These are phyloP conservation scores for Calonectria pauciramosa DNA, from an alignment of 2,329 filamentous ascomycete genomes.

Conservation along the genomic window DNA sequence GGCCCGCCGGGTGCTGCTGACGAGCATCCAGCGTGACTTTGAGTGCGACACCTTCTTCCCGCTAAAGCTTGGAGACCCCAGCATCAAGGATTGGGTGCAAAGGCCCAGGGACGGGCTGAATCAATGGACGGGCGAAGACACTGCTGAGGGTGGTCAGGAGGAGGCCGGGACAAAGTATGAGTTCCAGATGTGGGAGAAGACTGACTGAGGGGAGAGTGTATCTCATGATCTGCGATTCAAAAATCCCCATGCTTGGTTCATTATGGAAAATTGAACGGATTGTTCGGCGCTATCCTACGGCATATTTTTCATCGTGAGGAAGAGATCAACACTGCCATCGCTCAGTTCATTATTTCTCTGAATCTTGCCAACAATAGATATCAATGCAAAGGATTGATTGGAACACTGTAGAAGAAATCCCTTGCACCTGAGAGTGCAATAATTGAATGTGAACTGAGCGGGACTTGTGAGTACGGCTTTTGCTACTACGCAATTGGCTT, in stretches of 20 bases:
- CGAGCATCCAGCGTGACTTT: constrained; percentile 76
- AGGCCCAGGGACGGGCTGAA: constrained; percentile 66
- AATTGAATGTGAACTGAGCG: not conserved
- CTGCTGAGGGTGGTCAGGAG: constrained; percentile 67
- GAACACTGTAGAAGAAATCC: not conserved
- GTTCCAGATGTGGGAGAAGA: constrained; percentile 81
- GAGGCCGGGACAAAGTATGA: constrained; percentile 77
- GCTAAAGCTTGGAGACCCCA: constrained; percentile 62
- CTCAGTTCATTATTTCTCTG: not conserved
- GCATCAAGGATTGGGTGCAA: constrained; percentile 67
- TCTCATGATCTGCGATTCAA: constrained; percentile 26
- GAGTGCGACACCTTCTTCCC: constrained; percentile 84
- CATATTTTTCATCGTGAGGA: not conserved
- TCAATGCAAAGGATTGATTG: not conserved
- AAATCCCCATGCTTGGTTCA: not conserved
- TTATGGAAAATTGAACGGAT: not conserved
- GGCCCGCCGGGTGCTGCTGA: constrained; percentile 76
- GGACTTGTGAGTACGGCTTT: not conserved
- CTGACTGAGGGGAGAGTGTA: constrained; percentile 27
- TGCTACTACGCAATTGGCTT: not conserved
- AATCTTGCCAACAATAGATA: not conserved
- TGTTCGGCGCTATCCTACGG: too few relatives aligned
- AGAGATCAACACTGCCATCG: not conserved
- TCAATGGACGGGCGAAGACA: constrained; percentile 75
- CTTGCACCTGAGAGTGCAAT: not conserved